Conservation (phyloP, 1,139 yeast genomes). For the Eremothecium coryli region DNA sequence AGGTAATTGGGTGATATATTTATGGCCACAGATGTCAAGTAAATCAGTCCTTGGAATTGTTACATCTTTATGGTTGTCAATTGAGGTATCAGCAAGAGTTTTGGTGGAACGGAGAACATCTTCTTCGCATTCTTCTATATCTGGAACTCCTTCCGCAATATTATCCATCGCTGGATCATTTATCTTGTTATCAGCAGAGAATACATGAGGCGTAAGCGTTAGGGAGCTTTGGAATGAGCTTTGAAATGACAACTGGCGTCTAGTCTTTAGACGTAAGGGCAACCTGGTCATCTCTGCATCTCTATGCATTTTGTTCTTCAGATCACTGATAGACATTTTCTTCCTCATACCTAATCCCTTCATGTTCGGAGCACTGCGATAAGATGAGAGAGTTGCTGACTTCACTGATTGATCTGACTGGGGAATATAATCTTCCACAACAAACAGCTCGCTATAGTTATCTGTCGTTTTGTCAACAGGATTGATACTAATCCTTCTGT, state of each 20-base stretch:
- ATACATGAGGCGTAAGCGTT: slow-evolving; percentile 6
- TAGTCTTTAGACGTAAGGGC: slow-evolving; percentile 18
- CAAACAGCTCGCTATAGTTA: slow-evolving; percentile 8
- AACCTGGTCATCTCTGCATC: slow-evolving; percentile 12
- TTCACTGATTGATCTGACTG: slow-evolving; percentile 5
- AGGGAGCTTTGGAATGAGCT: slow-evolving; percentile 8
- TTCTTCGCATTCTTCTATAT: slow-evolving; percentile 2
- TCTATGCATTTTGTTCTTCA: slow-evolving; percentile 20
- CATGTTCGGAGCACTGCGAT: background rate
- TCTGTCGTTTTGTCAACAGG: slow-evolving; percentile 7
- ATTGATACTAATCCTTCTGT: slow-evolving; percentile 21
- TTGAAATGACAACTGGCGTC: slow-evolving; percentile 7
- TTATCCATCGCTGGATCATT: slow-evolving; percentile 6
- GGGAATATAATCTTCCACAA: slow-evolving; percentile 27
- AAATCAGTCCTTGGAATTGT: too few species aligned
- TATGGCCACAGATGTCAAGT: background rate
- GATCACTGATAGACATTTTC: slow-evolving; percentile 23
- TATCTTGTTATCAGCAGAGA: slow-evolving; percentile 4
- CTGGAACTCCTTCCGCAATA: slow-evolving; percentile 5
- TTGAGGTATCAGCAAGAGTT: background rate
- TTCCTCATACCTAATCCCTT: slow-evolving; percentile 13
- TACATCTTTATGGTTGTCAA: background rate
- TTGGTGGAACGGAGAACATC: slow-evolving; percentile 3
- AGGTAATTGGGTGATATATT: background rate
- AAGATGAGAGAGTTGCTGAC: slow-evolving; percentile 4